Evolutionary conservation across 768 basidiomycete genomes (phyloP), one percentile per base, ranked within the genome.

Genomic region (Pisolithus sp.): DNA sequence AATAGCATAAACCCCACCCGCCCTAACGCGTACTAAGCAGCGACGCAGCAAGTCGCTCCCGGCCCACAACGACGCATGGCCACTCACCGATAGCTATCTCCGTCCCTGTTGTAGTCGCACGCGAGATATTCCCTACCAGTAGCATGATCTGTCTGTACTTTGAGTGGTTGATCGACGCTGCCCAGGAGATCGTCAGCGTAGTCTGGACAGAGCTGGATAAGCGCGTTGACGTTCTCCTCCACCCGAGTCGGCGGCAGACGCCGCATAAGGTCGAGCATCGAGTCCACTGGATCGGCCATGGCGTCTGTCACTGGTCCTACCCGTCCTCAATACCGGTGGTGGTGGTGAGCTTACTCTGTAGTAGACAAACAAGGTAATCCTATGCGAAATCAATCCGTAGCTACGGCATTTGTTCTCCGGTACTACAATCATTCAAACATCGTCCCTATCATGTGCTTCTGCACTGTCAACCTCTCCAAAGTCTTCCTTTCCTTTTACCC

Each of bases 201-300:
- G 64, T 97, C 94, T 28, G 95, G 95, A 53, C 85, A 86, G 64
- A 97, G 84, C 44, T 74, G 74, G 53, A 89, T 82, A 26, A 98
- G 83, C 24, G 83, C 76, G 44, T 81, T 74, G 57, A 98, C 83
- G 70, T 95, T 98, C 66, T 89, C 82, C 63, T 93, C 86, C 43
- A 93, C 86, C 18, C 83, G 74, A 7, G 85, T 89, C 3, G 96
- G 95, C 7, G 96, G 96, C n/a, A 98, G 79, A 15, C 96, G 86
- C 49, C 96, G 82, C 80, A 94, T 88, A 45, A 97, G 81, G 73
- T 98, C 95, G 38, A 98, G 84, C 84, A 95, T 93, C 50, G 90
- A 87, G 62, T 93, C 90, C 44, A 93, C 80, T 53, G 86, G 75
- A 69, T 93, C 90, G 45, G 76, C 74, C 86, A 86, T 87, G 57